Base-by-base conservation (phyloP, 495 filamentous ascomycete genomes). In the Xylaria bambusicola region DNA sequence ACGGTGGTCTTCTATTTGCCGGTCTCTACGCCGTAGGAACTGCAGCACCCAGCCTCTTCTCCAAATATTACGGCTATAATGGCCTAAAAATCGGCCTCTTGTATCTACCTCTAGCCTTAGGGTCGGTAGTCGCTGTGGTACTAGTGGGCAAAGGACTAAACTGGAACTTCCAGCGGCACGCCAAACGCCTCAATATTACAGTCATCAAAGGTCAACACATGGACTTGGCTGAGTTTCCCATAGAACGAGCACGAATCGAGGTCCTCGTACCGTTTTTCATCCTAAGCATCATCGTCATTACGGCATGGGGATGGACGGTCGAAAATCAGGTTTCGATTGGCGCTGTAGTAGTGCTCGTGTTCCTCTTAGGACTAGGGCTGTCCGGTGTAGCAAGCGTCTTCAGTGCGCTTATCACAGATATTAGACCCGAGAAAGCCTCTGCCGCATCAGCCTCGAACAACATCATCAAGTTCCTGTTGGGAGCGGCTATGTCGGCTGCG, bases 381-480 rank as follows among this genome's bases (percentile, higher is more conserved):
- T 85, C 82, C 0, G 83, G 80, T 0, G 73, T 80, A 0, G 84
- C 84, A 60, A 86, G 83, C 49, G 80, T 82, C 40, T 73, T 86
- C 48, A 77, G 51, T 29, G 71, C 70, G 0, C 52, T 77, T 26
- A 65, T 77, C 31, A 73, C 73, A 1, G 74, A 77, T 51, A 62
- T 75, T 1, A 74, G 73, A 17, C 74, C 74, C 0, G 70, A 71
- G 36, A 73, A 71, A 54, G 64, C 87, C 0, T 76, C 83, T 0
- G 84, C 86, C 1, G 86, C 85, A 0, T 86, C 85, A 3, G 86
- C 86, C 3, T 81, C 86, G 3, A 88, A 86, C 54, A 89, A 89
- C 62, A 73, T 90, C 5, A 79, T 82, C 12, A 76, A 87, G 23
- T 89, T 86, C 72, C 66, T 86, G 23, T 71, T 88, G 26, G 86